These are phyloP conservation scores for Pouteria campechiana DNA, from an alignment of 179 eudicot genomes.

Conservation along the genomic window DNA sequence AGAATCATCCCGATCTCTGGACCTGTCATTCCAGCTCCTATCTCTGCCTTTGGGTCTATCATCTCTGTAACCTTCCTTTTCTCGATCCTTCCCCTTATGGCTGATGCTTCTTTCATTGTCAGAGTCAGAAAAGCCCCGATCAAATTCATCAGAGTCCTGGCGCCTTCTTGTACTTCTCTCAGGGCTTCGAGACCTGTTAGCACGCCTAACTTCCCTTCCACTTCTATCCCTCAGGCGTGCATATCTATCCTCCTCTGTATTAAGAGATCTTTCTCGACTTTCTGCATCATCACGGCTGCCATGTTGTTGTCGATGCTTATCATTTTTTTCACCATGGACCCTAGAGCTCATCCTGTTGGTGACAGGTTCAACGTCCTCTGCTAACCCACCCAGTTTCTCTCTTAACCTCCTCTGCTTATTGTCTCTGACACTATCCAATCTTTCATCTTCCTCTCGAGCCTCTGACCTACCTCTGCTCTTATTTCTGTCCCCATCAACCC, in stretches of 20 bases:
- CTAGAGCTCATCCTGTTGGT: constrained; percentile 20
- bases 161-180: constrained; percentile 55
- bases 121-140: too few species aligned
- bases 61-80: constrained; percentile 46
- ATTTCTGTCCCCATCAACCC: constrained; percentile 36
- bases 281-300: constrained; percentile 27
- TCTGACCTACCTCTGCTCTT: constrained; percentile 49
- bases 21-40: constrained; percentile 50
- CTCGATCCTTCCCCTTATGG: constrained; percentile 47
- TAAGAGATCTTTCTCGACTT: constrained; percentile 30
- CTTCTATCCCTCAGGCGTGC: constrained; percentile 28
- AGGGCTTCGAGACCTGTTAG: constrained; percentile 49
- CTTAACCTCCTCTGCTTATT: too few species aligned
- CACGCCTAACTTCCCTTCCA: constrained; percentile 37
- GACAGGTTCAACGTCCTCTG: too few species aligned
- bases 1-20: constrained; percentile 42
- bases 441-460: constrained; percentile 40
- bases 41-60: constrained; percentile 54
- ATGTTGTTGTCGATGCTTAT: constrained; percentile 30
- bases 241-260: constrained; percentile 37
- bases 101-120: constrained; percentile 44
- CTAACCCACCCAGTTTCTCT: too few species aligned
- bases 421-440: too few species aligned
- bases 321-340: constrained; percentile 31
- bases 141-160: constrained; percentile 41